Evolutionary conservation across 805 yeast genomes (phyloP).

Genomic region (Ogataea trehaloabstinens): DNA sequence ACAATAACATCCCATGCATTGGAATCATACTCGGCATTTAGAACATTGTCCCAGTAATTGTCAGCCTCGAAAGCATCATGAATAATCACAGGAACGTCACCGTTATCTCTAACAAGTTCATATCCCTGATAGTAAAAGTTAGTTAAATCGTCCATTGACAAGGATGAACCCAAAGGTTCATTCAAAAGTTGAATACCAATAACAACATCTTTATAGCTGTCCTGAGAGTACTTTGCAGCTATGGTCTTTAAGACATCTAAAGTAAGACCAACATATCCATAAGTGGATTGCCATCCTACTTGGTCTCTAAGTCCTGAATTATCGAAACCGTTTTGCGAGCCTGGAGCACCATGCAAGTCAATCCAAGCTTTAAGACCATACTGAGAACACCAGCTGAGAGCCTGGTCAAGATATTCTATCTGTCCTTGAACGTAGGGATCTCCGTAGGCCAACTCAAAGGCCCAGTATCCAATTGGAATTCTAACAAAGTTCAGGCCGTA

Average conservation of each 20-base stretch:
- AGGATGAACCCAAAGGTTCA: slow-evolving; percentile 80
- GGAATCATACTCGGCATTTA: slow-evolving; percentile 37
- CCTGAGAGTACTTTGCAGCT: slow-evolving; percentile 60
- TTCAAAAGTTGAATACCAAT: slow-evolving; percentile 82
- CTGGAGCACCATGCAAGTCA: slow-evolving; percentile 95
- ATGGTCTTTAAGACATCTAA: slow-evolving; percentile 53
- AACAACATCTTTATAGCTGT: slow-evolving; percentile 65
- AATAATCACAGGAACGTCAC: slow-evolving; percentile 45
- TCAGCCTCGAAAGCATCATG: slow-evolving; percentile 75
- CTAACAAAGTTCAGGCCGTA: slow-evolving; percentile 82
- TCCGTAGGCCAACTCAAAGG: slow-evolving; percentile 54
- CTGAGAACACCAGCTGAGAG: slow-evolving; percentile 70
- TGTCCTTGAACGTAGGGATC: slow-evolving; percentile 93
- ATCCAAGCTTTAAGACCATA: slow-evolving; percentile 76
- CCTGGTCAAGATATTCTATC: slow-evolving; percentile 65
- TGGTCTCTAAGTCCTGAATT: slow-evolving; percentile 82
- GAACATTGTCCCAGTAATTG: slow-evolving; percentile 61
- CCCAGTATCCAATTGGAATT: slow-evolving; percentile 96
- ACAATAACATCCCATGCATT: slow-evolving; percentile 59
- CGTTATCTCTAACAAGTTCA: slow-evolving; percentile 53
- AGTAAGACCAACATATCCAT: slow-evolving; percentile 46
- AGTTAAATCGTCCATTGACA: slow-evolving; percentile 58
- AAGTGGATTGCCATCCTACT: slow-evolving; percentile 51
- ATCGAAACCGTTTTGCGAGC: slow-evolving; percentile 94
- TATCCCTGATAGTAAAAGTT: slow-evolving; percentile 65